Percentiles rank a stretch among this genome's conserved stretches.
Conservation (phyloP, 2,329 filamentous ascomycete species). For the Zalaria sp. region DNA sequence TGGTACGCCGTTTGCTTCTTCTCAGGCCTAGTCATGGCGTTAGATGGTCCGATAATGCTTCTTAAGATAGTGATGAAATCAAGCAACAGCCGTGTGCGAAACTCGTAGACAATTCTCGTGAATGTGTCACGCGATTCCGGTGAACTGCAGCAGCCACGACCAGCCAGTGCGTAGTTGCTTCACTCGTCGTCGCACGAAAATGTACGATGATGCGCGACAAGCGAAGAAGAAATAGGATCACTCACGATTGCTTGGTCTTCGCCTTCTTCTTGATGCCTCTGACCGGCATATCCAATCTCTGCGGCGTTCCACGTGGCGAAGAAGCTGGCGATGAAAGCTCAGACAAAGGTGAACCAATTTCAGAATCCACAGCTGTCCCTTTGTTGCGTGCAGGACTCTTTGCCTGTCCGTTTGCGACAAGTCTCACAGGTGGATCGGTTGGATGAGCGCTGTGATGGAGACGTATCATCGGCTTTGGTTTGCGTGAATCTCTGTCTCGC, state of each 20-base stretch:
- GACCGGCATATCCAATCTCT: constrained; percentile 10
- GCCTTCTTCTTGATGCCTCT: constrained; percentile 16
- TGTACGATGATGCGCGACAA: constrained; percentile 1
- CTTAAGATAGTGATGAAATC: too few relatives aligned
- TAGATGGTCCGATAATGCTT: too few relatives aligned
- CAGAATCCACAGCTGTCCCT: neutral
- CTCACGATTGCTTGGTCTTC: constrained; percentile 26
- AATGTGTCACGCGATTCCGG: too few relatives aligned
- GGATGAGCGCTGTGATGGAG: neutral
- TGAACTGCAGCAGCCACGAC: too few relatives aligned
- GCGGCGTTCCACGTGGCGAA: constrained; percentile 17
- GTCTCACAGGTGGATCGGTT: constrained; percentile 4
- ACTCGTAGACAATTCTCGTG: too few relatives aligned
- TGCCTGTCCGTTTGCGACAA: constrained; percentile 1
- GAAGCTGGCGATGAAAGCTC: constrained; percentile 14
- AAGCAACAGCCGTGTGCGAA: too few relatives aligned
- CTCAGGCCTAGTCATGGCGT: constrained; percentile 43
- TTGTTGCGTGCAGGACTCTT: neutral
- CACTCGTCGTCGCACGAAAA: too few relatives aligned
- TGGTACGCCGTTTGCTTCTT: constrained; percentile 60
- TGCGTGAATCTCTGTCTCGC: neutral
- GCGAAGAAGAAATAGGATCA: constrained; percentile 7
- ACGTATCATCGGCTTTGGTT: neutral
- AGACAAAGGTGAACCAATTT: constrained; percentile 17
- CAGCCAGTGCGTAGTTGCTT: too few relatives aligned